Evolutionary conservation across 371 early-diverging fungal species (phyloP).

Genomic region (Circinella minor): DNA sequence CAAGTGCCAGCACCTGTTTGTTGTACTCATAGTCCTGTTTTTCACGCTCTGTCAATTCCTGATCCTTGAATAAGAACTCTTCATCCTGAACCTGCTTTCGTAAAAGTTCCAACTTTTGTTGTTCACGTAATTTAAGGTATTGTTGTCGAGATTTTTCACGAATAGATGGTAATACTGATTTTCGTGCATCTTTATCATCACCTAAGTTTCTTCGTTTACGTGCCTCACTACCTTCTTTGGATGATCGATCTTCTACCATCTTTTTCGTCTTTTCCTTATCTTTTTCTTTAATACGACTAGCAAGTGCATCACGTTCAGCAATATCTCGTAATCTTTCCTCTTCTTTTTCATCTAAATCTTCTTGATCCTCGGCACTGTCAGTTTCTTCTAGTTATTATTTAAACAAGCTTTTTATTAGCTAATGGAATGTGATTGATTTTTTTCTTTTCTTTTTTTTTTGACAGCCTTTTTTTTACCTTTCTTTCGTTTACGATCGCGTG

Average conservation of each 20-base stretch:
- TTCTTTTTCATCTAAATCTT: conserved; percentile 52
- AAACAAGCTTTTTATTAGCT: too few species aligned
- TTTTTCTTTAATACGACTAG: conserved; percentile 77
- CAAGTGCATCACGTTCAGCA: conserved; percentile 91
- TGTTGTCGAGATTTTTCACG: conserved; percentile 88
- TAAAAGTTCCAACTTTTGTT: conserved; percentile 78
- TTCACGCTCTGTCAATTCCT: conserved; percentile 83
- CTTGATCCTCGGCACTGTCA: conserved; percentile 22
- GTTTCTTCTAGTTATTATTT: conserved; percentile 21
- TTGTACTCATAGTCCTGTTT: conserved; percentile 78
- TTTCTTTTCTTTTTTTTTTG: neutral
- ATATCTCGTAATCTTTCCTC: conserved; percentile 66
- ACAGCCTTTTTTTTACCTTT: conserved; percentile 30
- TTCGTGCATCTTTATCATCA: conserved; percentile 76
- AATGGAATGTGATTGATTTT: neutral
- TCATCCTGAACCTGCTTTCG: conserved; percentile 86
- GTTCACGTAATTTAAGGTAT: conserved; percentile 89
- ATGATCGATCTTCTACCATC: conserved; percentile 81
- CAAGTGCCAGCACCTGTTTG: conserved; percentile 79
- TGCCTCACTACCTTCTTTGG: conserved; percentile 75
- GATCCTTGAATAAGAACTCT: conserved; percentile 78
- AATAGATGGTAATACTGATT: conserved; percentile 68
- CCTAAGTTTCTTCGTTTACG: conserved; percentile 77
- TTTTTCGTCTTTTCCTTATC: conserved; percentile 86
- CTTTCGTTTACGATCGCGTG: conserved; percentile 36